Conservation (phyloP, 2,329 filamentous ascomycete genomes). For the Fusarium citri region DNA sequence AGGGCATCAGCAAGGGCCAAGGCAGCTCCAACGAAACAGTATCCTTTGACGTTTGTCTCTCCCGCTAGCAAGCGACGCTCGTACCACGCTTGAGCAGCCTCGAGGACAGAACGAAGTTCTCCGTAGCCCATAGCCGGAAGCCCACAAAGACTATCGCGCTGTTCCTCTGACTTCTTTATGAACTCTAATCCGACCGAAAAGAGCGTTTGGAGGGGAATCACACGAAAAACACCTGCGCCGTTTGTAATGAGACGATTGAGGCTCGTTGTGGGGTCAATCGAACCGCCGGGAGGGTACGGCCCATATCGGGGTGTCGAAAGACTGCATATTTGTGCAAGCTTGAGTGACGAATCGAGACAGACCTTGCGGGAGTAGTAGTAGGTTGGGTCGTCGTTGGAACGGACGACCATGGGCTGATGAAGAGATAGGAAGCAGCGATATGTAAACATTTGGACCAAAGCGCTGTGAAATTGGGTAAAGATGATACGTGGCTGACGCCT, state of each 20-base stretch:
- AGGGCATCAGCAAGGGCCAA: constrained; percentile 53
- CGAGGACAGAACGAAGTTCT: constrained; percentile 50
- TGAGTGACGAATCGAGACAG: constrained; percentile 57
- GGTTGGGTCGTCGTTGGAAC: constrained; percentile 58
- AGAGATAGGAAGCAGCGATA: constrained; percentile 64
- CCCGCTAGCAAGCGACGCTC: constrained; percentile 54
- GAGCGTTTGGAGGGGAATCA: constrained; percentile 54
- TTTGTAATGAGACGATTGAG: constrained; percentile 56
- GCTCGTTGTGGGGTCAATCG: constrained; percentile 43
- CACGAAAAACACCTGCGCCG: constrained; percentile 57
- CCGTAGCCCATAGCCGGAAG: constrained; percentile 46
- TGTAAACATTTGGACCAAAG: constrained; percentile 56
- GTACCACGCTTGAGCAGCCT: constrained; percentile 48
- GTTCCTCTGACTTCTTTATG: constrained; percentile 58
- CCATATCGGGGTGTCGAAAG: constrained; percentile 40
- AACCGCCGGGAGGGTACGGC: constrained; percentile 26
- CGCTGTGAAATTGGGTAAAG: constrained; percentile 55
- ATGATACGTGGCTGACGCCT: constrained; percentile 23
- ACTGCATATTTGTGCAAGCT: constrained; percentile 50
- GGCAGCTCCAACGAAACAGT: constrained; percentile 51
- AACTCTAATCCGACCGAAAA: constrained; percentile 61
- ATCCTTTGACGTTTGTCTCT: constrained; percentile 58
- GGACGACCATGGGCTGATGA: constrained; percentile 62
- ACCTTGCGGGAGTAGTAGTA: constrained; percentile 67
- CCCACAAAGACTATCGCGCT: constrained; percentile 48